Base-by-base conservation (phyloP, 306 rosid species). In the Pyrus communis region DNA sequence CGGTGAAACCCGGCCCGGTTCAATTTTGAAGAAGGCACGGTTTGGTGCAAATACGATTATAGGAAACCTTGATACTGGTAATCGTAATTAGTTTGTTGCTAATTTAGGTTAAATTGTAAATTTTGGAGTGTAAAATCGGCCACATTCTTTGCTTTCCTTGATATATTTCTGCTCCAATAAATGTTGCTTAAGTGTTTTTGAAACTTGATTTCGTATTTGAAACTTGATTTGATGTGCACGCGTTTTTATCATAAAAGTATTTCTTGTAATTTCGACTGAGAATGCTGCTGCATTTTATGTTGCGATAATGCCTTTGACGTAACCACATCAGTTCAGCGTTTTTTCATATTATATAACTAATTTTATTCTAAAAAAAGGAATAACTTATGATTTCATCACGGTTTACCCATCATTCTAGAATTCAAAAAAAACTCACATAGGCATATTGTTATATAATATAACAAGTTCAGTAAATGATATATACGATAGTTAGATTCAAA, bases 11-110 rank as follows among this genome's bases (percentile, higher is more conserved):
- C 74, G 51, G 54, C 4, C 18, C 0, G 3, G 13, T 3, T 91
- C 98, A 15, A 1, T 79, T 55, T 93, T 96, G 98, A 64, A 27
- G 2, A 76, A 76, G 74, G 84, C 91, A 1, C 82, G 80, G 28
- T 38, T 68, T 30, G 98, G 95, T 1, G 82, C 84, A 85, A 86
- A 86, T 68, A 22, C 88, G n/a, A 89, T 91, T 23, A 91, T 93
- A 49, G 98, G 74, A 58, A 89, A 91, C 77, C 27, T 91, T 8
- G 98, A 93, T 52, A 85, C 96, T 0, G 98, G 96, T 93, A 74
- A 25, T 42, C 43, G 21, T 33, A 33, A 18, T 51, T 46, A 28
- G 9, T 49, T 13, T 25, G 5, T 28, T 43, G 23, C 8, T 49
- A 51, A 8, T 15, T 65, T 21, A 31, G 7, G 7, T 17, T 15